Percentiles rank a stretch among this genome's conserved stretches.
phyloP scores from a whole-genome alignment of 106 monocot species.

The Hemerocallis citrina region DNA sequence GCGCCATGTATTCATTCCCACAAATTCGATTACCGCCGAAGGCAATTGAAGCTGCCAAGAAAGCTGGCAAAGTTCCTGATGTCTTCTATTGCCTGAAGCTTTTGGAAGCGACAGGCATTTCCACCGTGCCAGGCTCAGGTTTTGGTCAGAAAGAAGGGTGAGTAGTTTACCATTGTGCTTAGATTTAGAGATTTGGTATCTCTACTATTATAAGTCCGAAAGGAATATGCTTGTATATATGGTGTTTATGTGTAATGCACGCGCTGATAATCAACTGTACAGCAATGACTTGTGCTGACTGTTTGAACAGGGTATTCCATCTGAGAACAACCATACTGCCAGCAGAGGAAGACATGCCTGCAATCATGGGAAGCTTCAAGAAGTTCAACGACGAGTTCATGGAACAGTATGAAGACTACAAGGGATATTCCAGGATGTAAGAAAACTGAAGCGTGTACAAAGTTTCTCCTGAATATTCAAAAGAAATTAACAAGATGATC shows the following conservation, averaged over 20 bases:
- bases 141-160: conserved; percentile 99
- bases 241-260: too few relatives aligned
- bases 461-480: too few relatives aligned
- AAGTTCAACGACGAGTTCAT: conserved; percentile 97
- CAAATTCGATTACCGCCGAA: conserved; percentile 81
- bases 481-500: too few relatives aligned
- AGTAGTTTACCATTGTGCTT: too few relatives aligned
- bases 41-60: conserved; percentile 92
- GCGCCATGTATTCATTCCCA: conserved; percentile 99
- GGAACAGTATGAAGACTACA: conserved; percentile 75
- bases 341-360: conserved; percentile 95
- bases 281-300: too few relatives aligned
- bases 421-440: conserved; percentile 79
- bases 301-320: conserved; percentile 68
- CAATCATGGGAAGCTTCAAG: conserved; percentile 93
- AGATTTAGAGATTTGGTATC: too few relatives aligned
- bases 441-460: too few relatives aligned
- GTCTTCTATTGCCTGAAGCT: conserved; percentile 98
- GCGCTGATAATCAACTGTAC: too few relatives aligned
- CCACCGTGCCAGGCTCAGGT: conserved; percentile 99
- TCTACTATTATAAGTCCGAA: too few relatives aligned
- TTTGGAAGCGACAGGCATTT: conserved; percentile 96
- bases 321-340: conserved; percentile 89
- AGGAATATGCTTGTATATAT: too few relatives aligned
- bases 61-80: conserved; percentile 88